Conservation (phyloP, 352 stramenopile genomes). For the Globisporangium echinulatum region DNA sequence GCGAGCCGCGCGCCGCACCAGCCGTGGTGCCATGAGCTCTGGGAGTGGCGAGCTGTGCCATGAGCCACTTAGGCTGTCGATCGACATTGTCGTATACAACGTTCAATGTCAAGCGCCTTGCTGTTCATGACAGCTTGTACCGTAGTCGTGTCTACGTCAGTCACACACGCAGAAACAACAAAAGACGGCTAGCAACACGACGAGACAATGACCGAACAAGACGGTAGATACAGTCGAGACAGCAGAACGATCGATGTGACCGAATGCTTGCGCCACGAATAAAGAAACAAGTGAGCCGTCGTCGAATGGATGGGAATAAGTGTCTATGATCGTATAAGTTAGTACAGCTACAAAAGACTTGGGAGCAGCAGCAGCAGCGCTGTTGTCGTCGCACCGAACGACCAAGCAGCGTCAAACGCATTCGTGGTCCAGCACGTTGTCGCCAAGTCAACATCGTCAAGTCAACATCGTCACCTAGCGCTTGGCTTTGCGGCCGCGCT, state of each 20-base stretch:
- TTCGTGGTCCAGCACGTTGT: no score
- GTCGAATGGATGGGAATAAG: background rate
- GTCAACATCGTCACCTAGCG: conserved; percentile 31
- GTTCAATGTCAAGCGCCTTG: no score
- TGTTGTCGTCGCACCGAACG: background rate
- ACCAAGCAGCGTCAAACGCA: background rate
- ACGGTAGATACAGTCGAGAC: no score
- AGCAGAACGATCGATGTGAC: no score
- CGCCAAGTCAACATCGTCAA: background rate
- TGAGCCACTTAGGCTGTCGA: background rate
- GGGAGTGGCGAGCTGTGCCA: conserved; percentile 30
- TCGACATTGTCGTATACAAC: no score
- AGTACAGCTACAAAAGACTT: conserved; percentile 9
- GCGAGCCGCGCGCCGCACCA: background rate
- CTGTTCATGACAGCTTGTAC: background rate
- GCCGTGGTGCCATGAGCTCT: conserved; percentile 26
- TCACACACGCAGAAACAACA: no score
- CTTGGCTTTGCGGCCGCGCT: conserved; percentile 85
- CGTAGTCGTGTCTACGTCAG: background rate
- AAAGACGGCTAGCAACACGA: background rate
- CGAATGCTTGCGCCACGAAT: no score
- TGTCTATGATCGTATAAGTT: conserved; percentile 7
- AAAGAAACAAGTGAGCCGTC: no score
- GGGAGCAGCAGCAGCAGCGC: conserved; percentile 1
- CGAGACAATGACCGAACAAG: background rate